These are phyloP conservation scores for Camelina sativa DNA, from an alignment of 345 rosid genomes.

Conservation along the genomic window DNA sequence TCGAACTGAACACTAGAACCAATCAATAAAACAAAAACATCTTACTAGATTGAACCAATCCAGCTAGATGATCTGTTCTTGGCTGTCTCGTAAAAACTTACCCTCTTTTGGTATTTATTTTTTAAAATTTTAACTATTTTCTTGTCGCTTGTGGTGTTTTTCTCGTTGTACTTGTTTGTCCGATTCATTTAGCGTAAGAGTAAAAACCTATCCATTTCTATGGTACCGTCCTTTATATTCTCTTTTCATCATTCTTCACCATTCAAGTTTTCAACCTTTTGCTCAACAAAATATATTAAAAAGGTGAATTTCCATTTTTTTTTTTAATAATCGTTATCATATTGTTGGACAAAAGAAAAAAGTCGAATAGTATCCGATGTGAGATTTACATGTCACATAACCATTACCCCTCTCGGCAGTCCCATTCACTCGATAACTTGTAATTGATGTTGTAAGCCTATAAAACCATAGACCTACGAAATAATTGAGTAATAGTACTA, in stretches of 20 bases:
- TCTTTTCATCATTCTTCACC: conserved; percentile 26
- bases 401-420: conserved; percentile 34
- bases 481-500: conserved; percentile 27
- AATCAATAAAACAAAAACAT: conserved; percentile 5
- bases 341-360: conserved; percentile 34
- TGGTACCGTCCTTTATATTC: conserved; percentile 39
- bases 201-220: conserved; percentile 38
- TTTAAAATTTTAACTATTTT: conserved; percentile 1
- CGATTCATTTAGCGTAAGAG: conserved; percentile 33
- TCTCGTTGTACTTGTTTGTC: conserved; percentile 45
- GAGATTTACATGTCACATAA: conserved; percentile 44
- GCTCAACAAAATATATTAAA: neutral
- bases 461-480: conserved; percentile 30
- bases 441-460: conserved; percentile 35
- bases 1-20: neutral
- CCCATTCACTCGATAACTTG: conserved; percentile 30
- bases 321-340: conserved; percentile 10
- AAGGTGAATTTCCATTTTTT: neutral
- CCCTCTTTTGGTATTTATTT: conserved; percentile 17
- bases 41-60: conserved; percentile 31
- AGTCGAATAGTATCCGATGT: conserved; percentile 43
- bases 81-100: conserved; percentile 37
- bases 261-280: conserved; percentile 32
- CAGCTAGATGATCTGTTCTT: conserved; percentile 24
- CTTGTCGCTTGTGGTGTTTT: conserved; percentile 39